Base-by-base conservation (phyloP, 2,329 filamentous ascomycete genomes). In the Lecanicillium sp. region DNA sequence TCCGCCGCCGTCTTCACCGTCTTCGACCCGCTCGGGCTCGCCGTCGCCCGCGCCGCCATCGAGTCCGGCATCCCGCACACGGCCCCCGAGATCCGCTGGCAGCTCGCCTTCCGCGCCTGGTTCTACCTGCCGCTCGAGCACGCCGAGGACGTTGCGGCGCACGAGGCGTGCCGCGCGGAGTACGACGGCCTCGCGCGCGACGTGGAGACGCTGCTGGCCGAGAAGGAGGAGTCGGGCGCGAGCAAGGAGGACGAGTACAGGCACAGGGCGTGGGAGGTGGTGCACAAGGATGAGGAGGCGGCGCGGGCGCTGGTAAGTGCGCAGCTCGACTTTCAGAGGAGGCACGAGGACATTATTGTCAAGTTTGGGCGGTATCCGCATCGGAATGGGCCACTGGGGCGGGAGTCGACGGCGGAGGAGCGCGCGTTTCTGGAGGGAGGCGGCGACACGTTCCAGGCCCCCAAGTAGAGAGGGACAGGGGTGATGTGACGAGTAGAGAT, bases 121-220 rank as follows among this genome's bases (percentile, higher is more conserved):
- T 77, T 83, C 56, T 74, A 74, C 55, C 62, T 84, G 56, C 79
- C 81, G 0, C 61, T 84, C 5, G 72, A 77, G 69, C 81, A 85
- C 59, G 74, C 75, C 0, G 79, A 83, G 58, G 62, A 72, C 19
- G 44, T 71, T 1, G 56, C 62, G 0, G 61, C 65, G 3, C 79
- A 82, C 49, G 59, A 73, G 9, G 46, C 60, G 23, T 63, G 67
- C 4, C 48, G 62, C 0, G 52, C 55, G 5, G 59, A 66, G 17
- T 62, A 67, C 19, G 58, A 54, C 1, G 57, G 60, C 5, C 58
- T 69, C 27, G 54, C 54, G 21, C 52, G 49, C 2, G 68, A 72
- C 26, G 54, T 68, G 0, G 56, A 66, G 19, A 29, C 61, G 43
- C 43, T 67, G 55, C 50, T 58, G 49, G 52, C 52, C 5, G 57